These are phyloP conservation scores for Nidularia pulvinata DNA, from an alignment of 768 basidiomycete species.

Conservation along the genomic window DNA sequence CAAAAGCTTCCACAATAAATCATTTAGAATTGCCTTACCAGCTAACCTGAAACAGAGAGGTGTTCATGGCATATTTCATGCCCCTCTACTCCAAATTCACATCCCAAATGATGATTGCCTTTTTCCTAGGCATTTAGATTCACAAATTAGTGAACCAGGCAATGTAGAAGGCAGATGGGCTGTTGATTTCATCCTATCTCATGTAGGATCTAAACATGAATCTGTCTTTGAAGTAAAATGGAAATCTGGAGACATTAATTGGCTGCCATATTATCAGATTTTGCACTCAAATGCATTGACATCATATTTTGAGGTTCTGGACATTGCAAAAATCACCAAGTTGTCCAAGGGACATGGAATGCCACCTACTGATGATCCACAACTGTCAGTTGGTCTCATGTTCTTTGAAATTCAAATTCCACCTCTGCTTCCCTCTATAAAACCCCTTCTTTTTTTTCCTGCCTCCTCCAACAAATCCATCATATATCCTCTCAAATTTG, in stretches of 20 bases:
- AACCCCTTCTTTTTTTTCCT: neutral
- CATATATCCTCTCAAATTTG: neutral
- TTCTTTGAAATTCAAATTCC: neutral
- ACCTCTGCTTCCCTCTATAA: neutral
- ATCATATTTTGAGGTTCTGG: slow-evolving; percentile 21
- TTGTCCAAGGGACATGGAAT: neutral
- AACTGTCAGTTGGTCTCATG: neutral
- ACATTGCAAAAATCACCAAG: slow-evolving; percentile 3
- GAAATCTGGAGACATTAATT: slow-evolving; percentile 13
- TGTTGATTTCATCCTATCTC: slow-evolving; percentile 3
- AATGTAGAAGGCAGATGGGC: slow-evolving; percentile 8
- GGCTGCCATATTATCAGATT: slow-evolving; percentile 18
- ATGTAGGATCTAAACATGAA: slow-evolving; percentile 5
- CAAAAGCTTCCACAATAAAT: neutral
- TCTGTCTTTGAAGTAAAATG: slow-evolving; percentile 7
- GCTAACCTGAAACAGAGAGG: neutral
- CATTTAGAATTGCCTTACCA: neutral
- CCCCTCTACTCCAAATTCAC: slow-evolving; percentile 17
- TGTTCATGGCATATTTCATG: slow-evolving; percentile 27
- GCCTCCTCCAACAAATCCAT: neutral
- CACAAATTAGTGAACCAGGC: slow-evolving; percentile 6
- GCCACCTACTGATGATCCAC: neutral
- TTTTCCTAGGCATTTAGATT: slow-evolving; percentile 21
- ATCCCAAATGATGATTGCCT: slow-evolving; percentile 19
- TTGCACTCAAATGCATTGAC: slow-evolving; percentile 12